Evolutionary conservation across 306 rosid genomes (phyloP), one percentile per base, ranked within the genome.

Genomic region (Begonia peltatifolia): DNA sequence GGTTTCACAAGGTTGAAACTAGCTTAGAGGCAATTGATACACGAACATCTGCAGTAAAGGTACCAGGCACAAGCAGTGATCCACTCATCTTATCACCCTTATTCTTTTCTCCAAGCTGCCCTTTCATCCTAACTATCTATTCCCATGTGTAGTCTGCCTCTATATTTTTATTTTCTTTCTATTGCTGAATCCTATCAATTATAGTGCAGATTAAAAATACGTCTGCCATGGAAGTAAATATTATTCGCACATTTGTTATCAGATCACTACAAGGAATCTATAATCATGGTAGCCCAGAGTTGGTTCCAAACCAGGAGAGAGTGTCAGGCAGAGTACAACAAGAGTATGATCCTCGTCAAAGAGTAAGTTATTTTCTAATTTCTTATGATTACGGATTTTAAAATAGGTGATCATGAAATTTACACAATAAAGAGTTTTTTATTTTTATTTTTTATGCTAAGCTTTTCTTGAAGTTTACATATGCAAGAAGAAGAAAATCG

Each of bases 141-240:
- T 30, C 0, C 6, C 9, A 30, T 30, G 38, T 30, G 38, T 7
- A 4, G 38, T 17, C 18, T 6, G 38, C 11, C 9, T 56, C 14
- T 51, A 38, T 14, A 20, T 48, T 62, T 52, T 41, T n/a, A 10
- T 25, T 64, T 50, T 15, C 41, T 49, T 43, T 55, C 11, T 42
- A 5, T 12, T 58, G 69, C 63, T 17, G 57, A 57, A 14, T 51
- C 46, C 46, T 56, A 52, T 55, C 43, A 35, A 53, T 50, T 49
- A 30, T 30, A 5, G 38, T 66, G 62, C 59, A 90, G 97, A 87
- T 83, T 10, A 85, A 83, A 59, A 80, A 90, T 62, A 79, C 83
- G 47, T 86, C 97, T 3, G 95, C 95, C 11, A 90, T 86, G 99
- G 99, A 90, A 74, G 99, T 90, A 62, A 90, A 90, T 68, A 74